Base-by-base conservation (phyloP, 805 yeast species). In the Candida odintsovae region DNA sequence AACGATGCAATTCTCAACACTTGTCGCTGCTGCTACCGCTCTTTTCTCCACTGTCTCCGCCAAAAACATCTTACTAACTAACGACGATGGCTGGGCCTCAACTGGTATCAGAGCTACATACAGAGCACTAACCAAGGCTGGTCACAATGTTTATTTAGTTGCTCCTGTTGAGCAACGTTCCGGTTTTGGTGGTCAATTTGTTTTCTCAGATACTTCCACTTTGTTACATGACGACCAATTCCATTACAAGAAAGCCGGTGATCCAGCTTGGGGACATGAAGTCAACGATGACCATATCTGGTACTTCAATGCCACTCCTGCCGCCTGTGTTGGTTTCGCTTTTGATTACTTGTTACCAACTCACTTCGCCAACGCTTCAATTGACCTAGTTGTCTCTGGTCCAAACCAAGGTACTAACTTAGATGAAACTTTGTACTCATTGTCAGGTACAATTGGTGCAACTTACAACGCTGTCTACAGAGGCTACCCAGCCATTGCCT, bases 241-340 rank as follows among this genome's bases (percentile, higher is more conserved):
- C 53, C 59, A 57, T 33, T 75, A 75, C 59, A 73, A 70, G 49
- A 67, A 68, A 49, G 62, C 58, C 1, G 83, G 82, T 35, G 67
- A 69, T 22, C 78, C 80, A 50, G 69, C 79, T 22, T 78, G 81
- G 81, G 82, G 79, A 41, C 74, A 73, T 49, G 81, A 77, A 51
- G 62, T 40, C 12, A 42, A 43, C 41, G 75, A 73, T 55, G 48
- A 54, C 44, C 67, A 72, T 49, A 61, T 72, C 51, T 76, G 81
- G 80, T 76, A 76, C 60, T 74, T 76, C 66, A 73, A 75, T 53
- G 80, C 78, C 50, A 73, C 80, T 16, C 82, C 82, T 48, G 76
- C 79, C 40, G 68, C 77, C 13, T 72, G 72, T 58, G 76, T 75
- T 39, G 69, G 76, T 5, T 70, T 74, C 52, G 80, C 70, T 22